These are phyloP conservation scores for Macrophomina tecta DNA, from an alignment of 2,329 filamentous ascomycete species.

Conservation along the genomic window DNA sequence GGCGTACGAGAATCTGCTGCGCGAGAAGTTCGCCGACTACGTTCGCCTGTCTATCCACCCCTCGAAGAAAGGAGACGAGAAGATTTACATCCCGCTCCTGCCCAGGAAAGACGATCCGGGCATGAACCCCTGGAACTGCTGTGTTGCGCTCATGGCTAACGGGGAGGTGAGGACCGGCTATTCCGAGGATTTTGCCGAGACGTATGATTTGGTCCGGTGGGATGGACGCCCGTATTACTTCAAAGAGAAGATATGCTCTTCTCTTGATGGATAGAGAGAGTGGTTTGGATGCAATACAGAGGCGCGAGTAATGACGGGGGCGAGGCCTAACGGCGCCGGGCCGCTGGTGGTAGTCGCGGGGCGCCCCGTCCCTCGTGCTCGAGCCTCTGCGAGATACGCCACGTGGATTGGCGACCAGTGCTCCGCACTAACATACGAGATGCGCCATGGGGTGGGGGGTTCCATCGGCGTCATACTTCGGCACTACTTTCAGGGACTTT, in stretches of 20 bases:
- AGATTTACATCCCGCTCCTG: not conserved
- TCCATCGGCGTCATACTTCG: too few species aligned
- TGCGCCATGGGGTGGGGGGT: too few species aligned
- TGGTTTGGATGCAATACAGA: not conserved
- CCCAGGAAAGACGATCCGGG: not conserved
- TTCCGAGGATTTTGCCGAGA: not conserved
- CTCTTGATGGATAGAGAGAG: not conserved
- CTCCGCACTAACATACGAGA: too few species aligned
- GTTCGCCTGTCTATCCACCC: slow-evolving; percentile 28
- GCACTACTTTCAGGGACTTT: too few species aligned
- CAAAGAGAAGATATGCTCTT: not conserved
- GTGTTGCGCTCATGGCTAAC: not conserved
- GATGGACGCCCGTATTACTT: not conserved
- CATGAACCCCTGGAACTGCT: not conserved
- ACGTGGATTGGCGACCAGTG: too few species aligned
- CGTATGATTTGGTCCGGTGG: not conserved
- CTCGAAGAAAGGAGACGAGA: not conserved
- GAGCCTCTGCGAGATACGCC: too few species aligned
- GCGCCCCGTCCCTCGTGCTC: too few species aligned
- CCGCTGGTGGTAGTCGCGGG: too few species aligned
- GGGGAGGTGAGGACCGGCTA: not conserved
- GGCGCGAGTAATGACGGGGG: not conserved
- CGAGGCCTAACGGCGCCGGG: not conserved
- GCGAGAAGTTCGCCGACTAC: slow-evolving; percentile 1
- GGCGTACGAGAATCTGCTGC: slow-evolving; percentile 1